Evolutionary conservation across 371 early-diverging fungal species (phyloP), one percentile per base, ranked within the genome.

Genomic region (Apophysomyces sp.): DNA sequence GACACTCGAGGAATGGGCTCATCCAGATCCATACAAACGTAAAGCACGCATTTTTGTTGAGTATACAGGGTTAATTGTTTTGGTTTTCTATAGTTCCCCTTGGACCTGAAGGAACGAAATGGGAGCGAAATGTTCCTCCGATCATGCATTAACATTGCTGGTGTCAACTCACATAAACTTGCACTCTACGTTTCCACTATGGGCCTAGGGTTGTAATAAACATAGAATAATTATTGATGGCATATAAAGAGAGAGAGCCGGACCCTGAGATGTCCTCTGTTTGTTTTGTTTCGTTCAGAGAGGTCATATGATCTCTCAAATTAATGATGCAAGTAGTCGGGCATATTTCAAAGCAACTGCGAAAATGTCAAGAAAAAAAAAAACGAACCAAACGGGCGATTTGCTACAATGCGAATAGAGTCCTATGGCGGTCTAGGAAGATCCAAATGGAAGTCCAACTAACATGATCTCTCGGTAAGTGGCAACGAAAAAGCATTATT

Each of bases 101-200:
- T 68, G 89, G 89, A 55, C 90, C 88, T 55, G 91, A 87, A 21
- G 95, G 95, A 64, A 80, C 91, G 67, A 93, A 92, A 76, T 94
- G 88, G 85, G 93, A 94, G 74, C 87, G 95, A 64, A 92, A 93
- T 73, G 71, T 85, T 61, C 91, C 89, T 57, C 88, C 88, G 56
- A 60, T 71, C 41, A 65, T 81, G 62, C 49, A 44, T 70, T 72
- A 72, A 67, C 67, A 63, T 21, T 52, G 18, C 30, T 36, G 4
- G 51, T 32, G 30, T 5, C 12, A 2, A 9, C 37, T 37, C 2
- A 11, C 40, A 39, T 30, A n/a, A n/a, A 15, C 4, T 16, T 55
- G 55, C 13, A 18, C 8, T 54, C 11, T 31, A 34, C 12, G n/a
- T 37, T 37, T 37, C 11, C 32, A 11, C 5, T 13, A 21, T 55